Conservation (phyloP, 441 rosid species). For the Hura crepitans region DNA sequence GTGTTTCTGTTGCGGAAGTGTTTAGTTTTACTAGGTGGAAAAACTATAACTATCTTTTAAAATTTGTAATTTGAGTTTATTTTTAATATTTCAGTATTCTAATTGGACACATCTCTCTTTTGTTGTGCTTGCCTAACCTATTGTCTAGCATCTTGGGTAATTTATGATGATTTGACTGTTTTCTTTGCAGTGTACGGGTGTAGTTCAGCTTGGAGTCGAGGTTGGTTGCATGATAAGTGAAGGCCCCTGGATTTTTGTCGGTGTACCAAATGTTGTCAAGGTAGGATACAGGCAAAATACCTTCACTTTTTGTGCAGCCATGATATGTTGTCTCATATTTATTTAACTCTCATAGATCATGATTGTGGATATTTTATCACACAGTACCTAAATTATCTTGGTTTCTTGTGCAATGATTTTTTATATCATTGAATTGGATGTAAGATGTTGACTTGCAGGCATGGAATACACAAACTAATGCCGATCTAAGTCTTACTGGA, state of each 20-base stretch:
- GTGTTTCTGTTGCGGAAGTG: not conserved
- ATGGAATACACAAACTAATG: constrained; percentile 69
- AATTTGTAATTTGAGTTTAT: not conserved
- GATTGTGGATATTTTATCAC: not conserved
- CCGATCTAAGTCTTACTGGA: constrained; percentile 82
- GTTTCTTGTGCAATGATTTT: not conserved
- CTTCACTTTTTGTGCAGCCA: not conserved
- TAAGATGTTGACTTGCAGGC: constrained; percentile 48
- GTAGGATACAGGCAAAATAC: constrained; percentile 32
- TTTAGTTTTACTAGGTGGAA: not conserved
- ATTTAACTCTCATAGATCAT: not conserved
- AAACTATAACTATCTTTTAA: not conserved
- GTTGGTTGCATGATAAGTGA: constrained; percentile 91
- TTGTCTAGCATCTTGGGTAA: not conserved
- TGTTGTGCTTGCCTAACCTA: not conserved
- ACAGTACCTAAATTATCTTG: not conserved
- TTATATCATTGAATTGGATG: constrained; percentile 8
- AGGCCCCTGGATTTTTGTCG: constrained; percentile 96
- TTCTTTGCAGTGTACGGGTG: constrained; percentile 57
- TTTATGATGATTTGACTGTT: not conserved
- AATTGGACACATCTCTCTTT: not conserved
- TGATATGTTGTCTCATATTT: constrained; percentile 1
- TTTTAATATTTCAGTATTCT: not conserved
- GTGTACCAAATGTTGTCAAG: constrained; percentile 82
- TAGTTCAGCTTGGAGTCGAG: constrained; percentile 72